Percentiles rank a stretch among this genome's conserved stretches.
These are phyloP conservation scores for Yarrowia yakushimensis DNA, from an alignment of 805 yeast species.

Conservation along the genomic window DNA sequence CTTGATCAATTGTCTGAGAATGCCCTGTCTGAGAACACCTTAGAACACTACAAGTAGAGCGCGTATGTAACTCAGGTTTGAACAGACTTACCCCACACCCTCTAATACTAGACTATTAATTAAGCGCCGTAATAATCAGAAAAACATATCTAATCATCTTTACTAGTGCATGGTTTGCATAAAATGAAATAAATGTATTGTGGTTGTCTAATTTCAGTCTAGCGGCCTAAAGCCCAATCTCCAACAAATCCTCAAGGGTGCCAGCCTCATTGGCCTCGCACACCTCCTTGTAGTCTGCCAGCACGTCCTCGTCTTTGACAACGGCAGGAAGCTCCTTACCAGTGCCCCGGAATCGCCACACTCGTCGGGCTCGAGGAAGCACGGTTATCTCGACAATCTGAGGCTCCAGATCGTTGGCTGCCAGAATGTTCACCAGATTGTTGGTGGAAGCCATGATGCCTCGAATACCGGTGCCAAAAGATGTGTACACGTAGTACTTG, in stretches of 20 bases:
- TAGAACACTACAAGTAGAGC: too few relatives aligned
- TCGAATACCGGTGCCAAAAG: slow-evolving; percentile 81
- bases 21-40: too few relatives aligned
- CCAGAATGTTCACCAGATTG: slow-evolving; percentile 66
- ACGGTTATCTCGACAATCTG: slow-evolving; percentile 78
- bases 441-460: slow-evolving; percentile 72
- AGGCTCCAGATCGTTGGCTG: slow-evolving; percentile 67
- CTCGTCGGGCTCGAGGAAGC: slow-evolving; percentile 76
- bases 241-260: slow-evolving; percentile 12
- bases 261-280: slow-evolving; percentile 19
- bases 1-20: too few relatives aligned
- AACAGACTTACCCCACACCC: too few relatives aligned
- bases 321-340: slow-evolving; percentile 82
- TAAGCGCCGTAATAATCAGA: too few relatives aligned
- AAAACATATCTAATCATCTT: too few relatives aligned
- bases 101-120: too few relatives aligned
- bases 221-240: slow-evolving; percentile 9
- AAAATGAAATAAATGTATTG: slow-evolving; percentile 4
- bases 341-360: slow-evolving; percentile 67
- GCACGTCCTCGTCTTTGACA: slow-evolving; percentile 75
- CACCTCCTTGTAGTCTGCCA: slow-evolving; percentile 46
- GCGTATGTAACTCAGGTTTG: too few relatives aligned
- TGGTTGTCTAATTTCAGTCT: not conserved
- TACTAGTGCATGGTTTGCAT: too few relatives aligned
- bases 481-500: slow-evolving; percentile 60